Percentiles rank a stretch among this genome's conserved stretches.
Conservation (phyloP, 306 rosid species). For the Vigna unguiculata region DNA sequence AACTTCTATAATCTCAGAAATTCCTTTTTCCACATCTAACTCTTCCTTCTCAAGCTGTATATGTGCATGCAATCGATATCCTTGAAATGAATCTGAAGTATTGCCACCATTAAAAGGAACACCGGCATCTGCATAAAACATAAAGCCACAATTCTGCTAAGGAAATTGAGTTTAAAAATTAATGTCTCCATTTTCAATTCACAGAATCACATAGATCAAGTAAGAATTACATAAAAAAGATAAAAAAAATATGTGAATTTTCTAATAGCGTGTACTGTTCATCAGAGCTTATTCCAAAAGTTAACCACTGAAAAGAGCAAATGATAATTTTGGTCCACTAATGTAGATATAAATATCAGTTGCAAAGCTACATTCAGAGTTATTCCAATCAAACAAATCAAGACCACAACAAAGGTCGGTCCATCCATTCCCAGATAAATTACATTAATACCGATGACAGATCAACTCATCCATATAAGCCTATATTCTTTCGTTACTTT, state of each 20-base stretch:
- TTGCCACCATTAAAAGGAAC: constrained; percentile 52
- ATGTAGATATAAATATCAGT: constrained; percentile 1
- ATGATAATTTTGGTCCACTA: constrained; percentile 6
- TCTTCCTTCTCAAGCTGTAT: constrained; percentile 70
- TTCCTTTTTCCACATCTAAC: constrained; percentile 68
- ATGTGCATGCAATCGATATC: constrained; percentile 61
- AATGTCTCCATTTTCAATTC: neutral
- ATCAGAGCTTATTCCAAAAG: neutral
- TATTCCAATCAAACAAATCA: constrained; percentile 7
- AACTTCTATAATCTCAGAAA: constrained; percentile 65
- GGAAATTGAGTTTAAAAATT: constrained; percentile 27
- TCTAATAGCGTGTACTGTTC: neutral
- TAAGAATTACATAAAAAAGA: neutral
- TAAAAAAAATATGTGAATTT: neutral
- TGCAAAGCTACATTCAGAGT: constrained; percentile 18
- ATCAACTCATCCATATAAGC: constrained; percentile 32
- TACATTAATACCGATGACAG: constrained; percentile 6
- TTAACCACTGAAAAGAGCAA: neutral
- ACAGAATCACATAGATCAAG: constrained; percentile 8
- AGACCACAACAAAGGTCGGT: constrained; percentile 13
- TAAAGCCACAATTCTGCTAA: constrained; percentile 35
- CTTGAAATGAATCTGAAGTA: constrained; percentile 44
- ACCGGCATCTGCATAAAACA: constrained; percentile 60
- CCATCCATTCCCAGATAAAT: constrained; percentile 30
- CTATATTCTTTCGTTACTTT: neutral